Percentiles rank a stretch among this genome's conserved stretches.
phyloP scores from a whole-genome alignment of 352 stramenopile species.

The Phytopythium cucurbitacearum region DNA sequence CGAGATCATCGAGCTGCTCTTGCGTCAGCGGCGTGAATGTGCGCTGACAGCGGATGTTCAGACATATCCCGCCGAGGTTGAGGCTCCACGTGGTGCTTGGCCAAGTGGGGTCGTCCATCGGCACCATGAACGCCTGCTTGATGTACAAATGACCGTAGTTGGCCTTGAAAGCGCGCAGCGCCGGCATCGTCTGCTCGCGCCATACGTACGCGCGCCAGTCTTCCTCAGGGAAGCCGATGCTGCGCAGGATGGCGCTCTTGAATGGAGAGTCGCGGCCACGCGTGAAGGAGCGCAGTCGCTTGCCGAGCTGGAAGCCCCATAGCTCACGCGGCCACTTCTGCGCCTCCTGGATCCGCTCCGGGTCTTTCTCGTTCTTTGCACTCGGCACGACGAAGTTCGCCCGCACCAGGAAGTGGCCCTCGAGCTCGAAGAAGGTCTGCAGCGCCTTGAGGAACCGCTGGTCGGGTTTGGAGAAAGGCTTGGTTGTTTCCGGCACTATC shows the following conservation, averaged over 20 bases:
- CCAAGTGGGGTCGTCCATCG: slow-evolving; percentile 56
- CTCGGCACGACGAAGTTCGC: slow-evolving; percentile 48
- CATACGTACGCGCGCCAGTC: slow-evolving; percentile 74
- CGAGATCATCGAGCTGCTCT: slow-evolving; percentile 28
- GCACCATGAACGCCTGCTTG: slow-evolving; percentile 86
- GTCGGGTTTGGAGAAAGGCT: slow-evolving; percentile 32
- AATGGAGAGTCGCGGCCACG: slow-evolving; percentile 51
- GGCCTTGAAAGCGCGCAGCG: slow-evolving; percentile 76
- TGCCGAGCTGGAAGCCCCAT: slow-evolving; percentile 45
- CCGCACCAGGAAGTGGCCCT: slow-evolving; percentile 75
- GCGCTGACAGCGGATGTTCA: slow-evolving; percentile 62
- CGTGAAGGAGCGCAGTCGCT: slow-evolving; percentile 50
- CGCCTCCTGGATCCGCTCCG: slow-evolving; percentile 1
- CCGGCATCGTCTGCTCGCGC: slow-evolving; percentile 63
- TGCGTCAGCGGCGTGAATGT: slow-evolving; percentile 32
- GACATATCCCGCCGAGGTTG: slow-evolving; percentile 87
- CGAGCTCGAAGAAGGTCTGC: slow-evolving; percentile 37
- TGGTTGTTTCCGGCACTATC: neutral
- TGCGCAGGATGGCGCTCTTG: slow-evolving; percentile 51
- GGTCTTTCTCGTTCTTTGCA: neutral
- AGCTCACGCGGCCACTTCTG: slow-evolving; percentile 42
- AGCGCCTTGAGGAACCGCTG: slow-evolving; percentile 48
- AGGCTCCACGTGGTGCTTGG: slow-evolving; percentile 85
- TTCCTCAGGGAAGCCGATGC: slow-evolving; percentile 59
- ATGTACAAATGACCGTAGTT: slow-evolving; percentile 91